These are phyloP conservation scores for Cyclotella cryptica DNA, from an alignment of 108 stramenopile species.

Conservation along the genomic window DNA sequence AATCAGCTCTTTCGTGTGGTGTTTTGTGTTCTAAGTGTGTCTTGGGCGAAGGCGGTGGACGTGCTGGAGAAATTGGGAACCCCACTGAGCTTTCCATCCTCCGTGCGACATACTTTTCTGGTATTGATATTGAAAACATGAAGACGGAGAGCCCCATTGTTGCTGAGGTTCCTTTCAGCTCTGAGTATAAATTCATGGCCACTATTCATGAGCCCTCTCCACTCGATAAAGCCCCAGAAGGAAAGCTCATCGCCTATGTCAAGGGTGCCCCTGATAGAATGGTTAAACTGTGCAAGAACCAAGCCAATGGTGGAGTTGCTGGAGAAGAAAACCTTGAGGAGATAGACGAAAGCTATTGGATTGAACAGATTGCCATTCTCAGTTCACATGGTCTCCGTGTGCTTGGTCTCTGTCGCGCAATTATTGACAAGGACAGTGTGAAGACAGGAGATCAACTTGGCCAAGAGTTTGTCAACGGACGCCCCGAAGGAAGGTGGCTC, in stretches of 20 bases:
- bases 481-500: conserved; percentile 53
- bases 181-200: conserved; percentile 92
- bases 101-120: conserved; percentile 82
- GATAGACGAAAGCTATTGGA: conserved; percentile 76
- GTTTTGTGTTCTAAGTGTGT: conserved; percentile 82
- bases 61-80: conserved; percentile 90
- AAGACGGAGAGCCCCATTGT: conserved; percentile 69
- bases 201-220: conserved; percentile 13
- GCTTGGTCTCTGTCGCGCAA: conserved; percentile 85
- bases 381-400: conserved; percentile 95
- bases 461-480: conserved; percentile 74
- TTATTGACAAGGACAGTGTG: conserved; percentile 64
- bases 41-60: conserved; percentile 74
- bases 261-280: conserved; percentile 72
- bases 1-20: conserved; percentile 73
- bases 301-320: conserved; percentile 65
- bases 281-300: conserved; percentile 62
- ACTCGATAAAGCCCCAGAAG: conserved; percentile 42
- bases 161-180: conserved; percentile 85
- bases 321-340: conserved; percentile 75
- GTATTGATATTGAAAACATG: conserved; percentile 68
- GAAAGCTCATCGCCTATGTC: conserved; percentile 73
- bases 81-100: conserved; percentile 88
- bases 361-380: conserved; percentile 82
- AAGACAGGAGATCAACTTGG: conserved; percentile 76